Base-by-base conservation (phyloP, 2,329 filamentous ascomycete genomes). In the Fusarium longipes region DNA sequence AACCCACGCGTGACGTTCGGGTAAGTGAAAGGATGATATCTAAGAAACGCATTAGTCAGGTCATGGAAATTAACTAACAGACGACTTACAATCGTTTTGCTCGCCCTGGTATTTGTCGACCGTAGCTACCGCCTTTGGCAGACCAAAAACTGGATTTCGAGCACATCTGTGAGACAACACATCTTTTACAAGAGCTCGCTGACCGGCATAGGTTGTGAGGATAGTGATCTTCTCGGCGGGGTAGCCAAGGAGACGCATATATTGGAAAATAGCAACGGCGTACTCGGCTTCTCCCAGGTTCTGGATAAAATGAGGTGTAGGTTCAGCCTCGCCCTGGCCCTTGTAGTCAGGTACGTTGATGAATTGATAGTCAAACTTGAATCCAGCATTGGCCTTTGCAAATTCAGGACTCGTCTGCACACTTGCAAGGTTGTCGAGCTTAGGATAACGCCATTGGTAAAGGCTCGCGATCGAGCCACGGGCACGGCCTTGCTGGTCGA, bases 81-180 rank as follows among this genome's bases (percentile, higher is more conserved):
- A 35, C 25, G 44, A 88, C 91, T 85, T 85, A 96, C 93, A 98
- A 75, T 99, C 96, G 79, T 99, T 99, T 80, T 99, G 96, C 83
- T 99, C 96, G 77, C 96, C 96, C 82, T 99, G 96, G 75, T 98
- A 99, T 78, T 97, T 97, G 82, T 99, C 96, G 66, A 99, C 95
- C 7, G 96, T 99, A 5, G 93, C 94, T 27, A 99, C 93, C 52
- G 91, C 90, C 78, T 90, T 91, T 18, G 96, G 96, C 78, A 97
- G 82, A 10, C 95, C 94, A 79, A 99, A 99, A 20, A 98, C 82
- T 3, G 89, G 82, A 72, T 93, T 96, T 72, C 87, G 91, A 35
- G 89, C 90, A 78, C 96, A 99, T 59, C 96, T 87, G 75, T 96
- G 92, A 15, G 82, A 82, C 50, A 99, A 81, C 5, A 99, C 93